Conservation (phyloP, 331 rosid species). For the Telfairia occidentalis region DNA sequence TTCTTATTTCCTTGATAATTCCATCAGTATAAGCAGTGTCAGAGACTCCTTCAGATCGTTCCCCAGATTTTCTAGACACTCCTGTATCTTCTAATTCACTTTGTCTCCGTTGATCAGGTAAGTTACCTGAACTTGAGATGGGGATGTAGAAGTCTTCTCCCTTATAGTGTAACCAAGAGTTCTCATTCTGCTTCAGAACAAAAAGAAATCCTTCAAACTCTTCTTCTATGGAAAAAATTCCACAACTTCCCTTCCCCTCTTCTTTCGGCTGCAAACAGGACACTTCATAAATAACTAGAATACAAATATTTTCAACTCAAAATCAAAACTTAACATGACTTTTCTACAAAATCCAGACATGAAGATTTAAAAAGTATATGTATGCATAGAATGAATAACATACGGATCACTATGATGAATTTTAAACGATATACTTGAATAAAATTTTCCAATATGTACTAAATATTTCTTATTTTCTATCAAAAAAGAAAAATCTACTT, state of each 20-base stretch:
- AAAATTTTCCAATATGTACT: background rate
- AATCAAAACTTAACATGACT: background rate
- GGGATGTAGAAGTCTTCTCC: constrained; percentile 82
- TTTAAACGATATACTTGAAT: background rate
- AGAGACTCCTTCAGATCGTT: constrained; percentile 31
- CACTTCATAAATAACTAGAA: constrained; percentile 15
- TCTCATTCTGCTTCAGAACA: constrained; percentile 61
- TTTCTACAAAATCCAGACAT: background rate
- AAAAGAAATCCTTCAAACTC: constrained; percentile 66
- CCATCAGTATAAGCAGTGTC: constrained; percentile 39
- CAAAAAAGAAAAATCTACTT: background rate
- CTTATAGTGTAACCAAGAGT: constrained; percentile 47
- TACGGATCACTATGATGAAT: background rate
- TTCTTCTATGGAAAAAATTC: constrained; percentile 54
- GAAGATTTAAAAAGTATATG: background rate
- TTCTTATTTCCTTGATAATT: constrained; percentile 65
- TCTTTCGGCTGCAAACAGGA: constrained; percentile 53
- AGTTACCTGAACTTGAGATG: constrained; percentile 37
- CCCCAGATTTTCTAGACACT: constrained; percentile 23
- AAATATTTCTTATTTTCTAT: background rate
- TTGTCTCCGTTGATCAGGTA: constrained; percentile 19
- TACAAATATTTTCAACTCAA: background rate
- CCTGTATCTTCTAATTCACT: constrained; percentile 23
- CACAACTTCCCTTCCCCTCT: constrained; percentile 45
- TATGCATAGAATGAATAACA: background rate